Percentiles rank a stretch among this genome's conserved stretches.
Evolutionary conservation across 2,329 filamentous ascomycete species (phyloP).

Genomic region (Fusarium pininemorale): DNA sequence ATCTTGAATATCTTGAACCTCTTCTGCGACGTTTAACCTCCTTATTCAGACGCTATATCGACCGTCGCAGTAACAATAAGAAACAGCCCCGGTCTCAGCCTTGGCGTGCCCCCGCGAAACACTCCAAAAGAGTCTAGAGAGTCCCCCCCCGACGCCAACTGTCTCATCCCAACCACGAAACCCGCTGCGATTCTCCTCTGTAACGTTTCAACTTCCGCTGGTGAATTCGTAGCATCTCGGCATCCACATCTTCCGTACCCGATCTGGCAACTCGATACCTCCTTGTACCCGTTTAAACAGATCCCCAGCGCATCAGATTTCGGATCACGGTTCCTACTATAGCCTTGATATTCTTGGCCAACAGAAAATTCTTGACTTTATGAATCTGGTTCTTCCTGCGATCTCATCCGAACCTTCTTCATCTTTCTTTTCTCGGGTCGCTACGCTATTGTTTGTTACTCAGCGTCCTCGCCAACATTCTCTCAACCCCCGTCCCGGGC

Average conservation of each 20-base stretch:
- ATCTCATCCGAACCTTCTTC: constrained; percentile 21
- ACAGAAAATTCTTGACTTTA: constrained; percentile 22
- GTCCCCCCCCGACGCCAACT: constrained; percentile 33
- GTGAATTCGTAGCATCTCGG: constrained; percentile 28
- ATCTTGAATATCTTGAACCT: background rate
- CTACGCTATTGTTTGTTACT: constrained; percentile 36
- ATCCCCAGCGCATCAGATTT: constrained; percentile 26
- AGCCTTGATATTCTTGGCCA: constrained; percentile 6
- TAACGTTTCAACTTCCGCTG: constrained; percentile 41
- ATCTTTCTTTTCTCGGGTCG: constrained; percentile 33
- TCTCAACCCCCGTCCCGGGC: constrained; percentile 11
- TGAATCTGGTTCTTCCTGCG: constrained; percentile 27
- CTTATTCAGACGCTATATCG: constrained; percentile 17
- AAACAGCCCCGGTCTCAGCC: constrained; percentile 10
- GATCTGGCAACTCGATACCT: constrained; percentile 23
- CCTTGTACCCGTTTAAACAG: constrained; percentile 17
- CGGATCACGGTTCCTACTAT: constrained; percentile 27
- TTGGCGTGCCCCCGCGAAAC: constrained; percentile 36
- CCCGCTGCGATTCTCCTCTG: constrained; percentile 24
- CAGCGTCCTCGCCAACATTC: constrained; percentile 23
- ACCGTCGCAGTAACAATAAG: constrained; percentile 8
- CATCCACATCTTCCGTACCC: constrained; percentile 25
- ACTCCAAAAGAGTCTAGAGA: constrained; percentile 11
- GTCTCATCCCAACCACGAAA: constrained; percentile 38
- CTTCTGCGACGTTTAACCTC: constrained; percentile 29